These are phyloP conservation scores for Filobasidium floriforme DNA, from an alignment of 768 basidiomycete species.

Conservation along the genomic window DNA sequence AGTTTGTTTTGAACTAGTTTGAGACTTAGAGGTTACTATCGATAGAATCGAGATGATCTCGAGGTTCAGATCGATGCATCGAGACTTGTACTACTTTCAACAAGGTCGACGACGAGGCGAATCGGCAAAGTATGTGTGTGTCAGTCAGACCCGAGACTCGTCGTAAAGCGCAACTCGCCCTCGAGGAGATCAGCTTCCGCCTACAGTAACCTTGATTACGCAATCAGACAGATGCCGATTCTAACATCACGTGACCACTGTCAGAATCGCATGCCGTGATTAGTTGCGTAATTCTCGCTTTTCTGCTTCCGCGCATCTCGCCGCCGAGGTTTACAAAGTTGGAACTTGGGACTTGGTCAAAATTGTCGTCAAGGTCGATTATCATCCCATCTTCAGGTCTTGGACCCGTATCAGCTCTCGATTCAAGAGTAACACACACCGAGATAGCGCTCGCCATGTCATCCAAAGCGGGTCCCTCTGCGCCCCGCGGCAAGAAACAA, in stretches of 20 bases:
- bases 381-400: neutral
- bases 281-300: too few relatives aligned
- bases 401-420: neutral
- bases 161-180: too few relatives aligned
- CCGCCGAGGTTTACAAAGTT: neutral
- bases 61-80: too few relatives aligned
- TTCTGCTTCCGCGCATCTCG: neutral
- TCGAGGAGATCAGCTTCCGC: too few relatives aligned
- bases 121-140: neutral
- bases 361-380: too few relatives aligned
- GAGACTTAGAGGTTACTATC: neutral
- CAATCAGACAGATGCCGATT: too few relatives aligned
- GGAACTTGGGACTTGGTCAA: neutral
- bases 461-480: neutral
- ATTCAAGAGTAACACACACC: too few relatives aligned
- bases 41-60: too few relatives aligned
- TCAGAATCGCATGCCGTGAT: neutral
- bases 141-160: neutral
- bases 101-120: too few relatives aligned
- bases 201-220: too few relatives aligned
- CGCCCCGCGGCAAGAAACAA: neutral
- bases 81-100: too few relatives aligned
- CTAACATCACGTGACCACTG: neutral
- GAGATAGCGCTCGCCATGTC: too few relatives aligned
- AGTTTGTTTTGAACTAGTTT: neutral